Conservation (phyloP, 139 green algal genomes). For the Spirogloea muscicola region DNA sequence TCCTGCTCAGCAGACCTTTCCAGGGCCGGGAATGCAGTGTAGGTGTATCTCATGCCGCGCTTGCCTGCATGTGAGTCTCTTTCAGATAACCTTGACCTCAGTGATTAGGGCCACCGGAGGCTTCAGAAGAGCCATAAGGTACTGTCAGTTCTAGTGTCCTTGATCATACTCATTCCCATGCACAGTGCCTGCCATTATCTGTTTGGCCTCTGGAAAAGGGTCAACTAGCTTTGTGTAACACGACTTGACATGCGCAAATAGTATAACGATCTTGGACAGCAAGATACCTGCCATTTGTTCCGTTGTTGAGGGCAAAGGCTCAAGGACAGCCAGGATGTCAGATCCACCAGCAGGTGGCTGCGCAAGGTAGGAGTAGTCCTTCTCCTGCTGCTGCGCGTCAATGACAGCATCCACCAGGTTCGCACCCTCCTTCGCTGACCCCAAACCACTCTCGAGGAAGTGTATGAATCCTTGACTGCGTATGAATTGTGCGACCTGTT, state of each 20-base stretch:
- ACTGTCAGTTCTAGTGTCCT: not conserved
- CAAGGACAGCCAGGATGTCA: too few relatives aligned
- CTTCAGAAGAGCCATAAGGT: not conserved
- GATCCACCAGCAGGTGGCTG: too few relatives aligned
- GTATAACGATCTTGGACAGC: too few relatives aligned
- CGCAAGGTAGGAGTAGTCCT: not conserved
- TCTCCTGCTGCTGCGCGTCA: not conserved
- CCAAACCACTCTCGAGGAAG: not conserved
- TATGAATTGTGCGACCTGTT: not conserved
- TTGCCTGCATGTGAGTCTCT: not conserved
- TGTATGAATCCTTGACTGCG: not conserved
- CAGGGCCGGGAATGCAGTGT: not conserved
- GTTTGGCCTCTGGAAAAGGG: too few relatives aligned
- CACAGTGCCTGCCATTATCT: too few relatives aligned
- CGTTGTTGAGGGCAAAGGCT: too few relatives aligned
- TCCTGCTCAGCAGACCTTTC: slow-evolving; percentile 14
- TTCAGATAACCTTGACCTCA: too few relatives aligned
- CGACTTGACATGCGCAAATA: too few relatives aligned
- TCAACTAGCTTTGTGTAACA: too few relatives aligned
- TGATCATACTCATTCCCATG: not conserved
- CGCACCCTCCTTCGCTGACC: not conserved
- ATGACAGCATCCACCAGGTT: slow-evolving; percentile 1
- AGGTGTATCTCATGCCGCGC: slow-evolving; percentile 8
- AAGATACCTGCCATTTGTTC: too few relatives aligned
- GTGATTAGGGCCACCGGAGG: not conserved